These are phyloP conservation scores for Coprinopsis marcescibilis DNA, from an alignment of 768 basidiomycete genomes.

Conservation along the genomic window DNA sequence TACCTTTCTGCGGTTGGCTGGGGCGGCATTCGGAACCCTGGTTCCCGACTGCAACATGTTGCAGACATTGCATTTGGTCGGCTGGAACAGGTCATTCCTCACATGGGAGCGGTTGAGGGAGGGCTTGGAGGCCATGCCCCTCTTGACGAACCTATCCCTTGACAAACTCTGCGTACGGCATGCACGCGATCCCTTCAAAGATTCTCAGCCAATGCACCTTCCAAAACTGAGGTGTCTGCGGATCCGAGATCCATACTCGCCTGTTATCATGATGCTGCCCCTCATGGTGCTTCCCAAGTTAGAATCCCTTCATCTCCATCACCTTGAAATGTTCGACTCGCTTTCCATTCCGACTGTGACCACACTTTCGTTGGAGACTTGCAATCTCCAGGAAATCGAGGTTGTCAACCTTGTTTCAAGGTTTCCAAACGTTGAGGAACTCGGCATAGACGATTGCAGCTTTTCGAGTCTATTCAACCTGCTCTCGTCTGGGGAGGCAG, in stretches of 20 bases:
- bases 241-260: constrained; percentile 30
- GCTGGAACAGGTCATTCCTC: constrained; percentile 30
- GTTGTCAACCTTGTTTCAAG: constrained; percentile 26
- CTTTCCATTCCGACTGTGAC: constrained; percentile 27
- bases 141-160: constrained; percentile 36
- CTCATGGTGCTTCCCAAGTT: constrained; percentile 31
- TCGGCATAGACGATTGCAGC: constrained; percentile 31
- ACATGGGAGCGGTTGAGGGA: constrained; percentile 29
- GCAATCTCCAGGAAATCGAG: constrained; percentile 27
- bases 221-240: constrained; percentile 35
- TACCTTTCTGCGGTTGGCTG: constrained; percentile 36
- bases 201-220: constrained; percentile 24
- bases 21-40: constrained; percentile 33
- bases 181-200: constrained; percentile 25
- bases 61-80: constrained; percentile 40
- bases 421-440: constrained; percentile 28
- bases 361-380: constrained; percentile 28
- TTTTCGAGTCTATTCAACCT: constrained; percentile 4
- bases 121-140: constrained; percentile 28
- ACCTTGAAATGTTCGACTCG: constrained; percentile 29
- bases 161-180: constrained; percentile 30
- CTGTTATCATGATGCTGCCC: constrained; percentile 29
- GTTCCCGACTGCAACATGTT: constrained; percentile 31
- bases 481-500: neutral
- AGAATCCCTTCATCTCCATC: constrained; percentile 29